Base-by-base conservation (phyloP, 169 alveolate genomes). In the Neospora caninum region DNA sequence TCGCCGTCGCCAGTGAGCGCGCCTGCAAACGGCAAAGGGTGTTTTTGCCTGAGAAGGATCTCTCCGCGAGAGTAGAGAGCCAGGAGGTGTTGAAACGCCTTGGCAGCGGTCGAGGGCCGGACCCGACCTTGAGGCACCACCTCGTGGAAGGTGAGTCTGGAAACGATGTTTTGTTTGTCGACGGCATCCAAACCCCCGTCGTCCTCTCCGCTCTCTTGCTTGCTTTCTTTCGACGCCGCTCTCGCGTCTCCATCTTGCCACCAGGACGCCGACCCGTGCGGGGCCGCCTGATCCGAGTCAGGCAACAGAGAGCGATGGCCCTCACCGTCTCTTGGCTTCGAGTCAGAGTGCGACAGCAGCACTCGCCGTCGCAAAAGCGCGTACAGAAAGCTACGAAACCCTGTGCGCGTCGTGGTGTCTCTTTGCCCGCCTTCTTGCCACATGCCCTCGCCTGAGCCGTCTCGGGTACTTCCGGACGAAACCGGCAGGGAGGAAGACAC, bases 81-180 rank as follows among this genome's bases (percentile, higher is more conserved):
- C 27, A 82, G 89, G 18, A 82, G 67, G 36, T 82, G 89, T 38
- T 41, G 67, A 31, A 82, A 82, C 64, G 89, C 89, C 67, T 43
- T 39, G 0, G 89, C 89, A 0, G 89, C 89, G 0, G 89, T 82
- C n/a, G 64, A 29, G 6, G 67, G 20, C 38, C 38, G 31, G 1
- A 82, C 36, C 20, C 89, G 67, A 6, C 67, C 89, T 0, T 27
- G 39, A 6, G 89, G 89, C 31, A 82, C 89, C 13, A 82, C 25
- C 38, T 82, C 43, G 41, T 43, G 38, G 36, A 82, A 82, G 13
- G 89, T 34, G 20, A 82, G 89, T 25, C 25, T 42, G 0, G 64
- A 64, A 67, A 82, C 38, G 54, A 41, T 2, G 7, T 34, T 34
- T 80, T 25, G 64, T 18, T 18, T 18, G 7, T 53, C 64, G n/a